phyloP scores from a whole-genome alignment of 495 filamentous ascomycete species.

The Neurospora discreta region DNA sequence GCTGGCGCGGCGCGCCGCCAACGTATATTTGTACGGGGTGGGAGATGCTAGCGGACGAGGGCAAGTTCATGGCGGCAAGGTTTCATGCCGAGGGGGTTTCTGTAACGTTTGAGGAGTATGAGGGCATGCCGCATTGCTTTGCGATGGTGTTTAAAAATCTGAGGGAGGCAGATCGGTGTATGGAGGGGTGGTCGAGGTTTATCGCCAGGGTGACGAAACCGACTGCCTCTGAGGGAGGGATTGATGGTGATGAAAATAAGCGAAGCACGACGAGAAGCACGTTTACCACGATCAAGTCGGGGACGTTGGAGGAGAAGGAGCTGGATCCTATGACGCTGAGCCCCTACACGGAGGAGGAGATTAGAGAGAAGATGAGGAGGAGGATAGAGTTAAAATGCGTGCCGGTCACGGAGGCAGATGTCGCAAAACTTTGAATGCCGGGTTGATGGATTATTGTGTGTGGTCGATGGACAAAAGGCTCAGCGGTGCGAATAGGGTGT shows the following conservation, averaged over 20 bases:
- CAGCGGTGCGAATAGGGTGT: neutral
- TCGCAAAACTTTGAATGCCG: neutral
- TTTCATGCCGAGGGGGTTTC: constrained; percentile 49
- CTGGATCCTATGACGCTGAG: constrained; percentile 42
- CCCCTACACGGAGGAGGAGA: constrained; percentile 42
- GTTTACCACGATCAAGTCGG: constrained; percentile 44
- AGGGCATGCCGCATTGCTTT: constrained; percentile 88
- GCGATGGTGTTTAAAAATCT: constrained; percentile 48
- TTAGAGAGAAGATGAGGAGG: constrained; percentile 37
- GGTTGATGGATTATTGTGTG: neutral
- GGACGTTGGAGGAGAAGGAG: constrained; percentile 38
- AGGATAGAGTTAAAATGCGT: constrained; percentile 15
- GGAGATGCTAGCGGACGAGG: constrained; percentile 71
- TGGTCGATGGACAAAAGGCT: neutral
- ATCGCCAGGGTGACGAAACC: constrained; percentile 21
- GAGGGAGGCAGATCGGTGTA: constrained; percentile 37
- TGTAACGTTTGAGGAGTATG: constrained; percentile 63
- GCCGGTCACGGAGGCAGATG: neutral
- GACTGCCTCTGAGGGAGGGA: constrained; percentile 25
- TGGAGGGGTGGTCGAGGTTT: constrained; percentile 49
- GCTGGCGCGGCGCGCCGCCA: constrained; percentile 61
- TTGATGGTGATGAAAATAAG: neutral
- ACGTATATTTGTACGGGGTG: constrained; percentile 65
- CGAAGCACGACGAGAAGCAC: constrained; percentile 18
- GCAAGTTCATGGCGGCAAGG: constrained; percentile 46